These are phyloP conservation scores for Botrytis galanthina DNA, from an alignment of 2,329 filamentous ascomycete species.

Conservation along the genomic window DNA sequence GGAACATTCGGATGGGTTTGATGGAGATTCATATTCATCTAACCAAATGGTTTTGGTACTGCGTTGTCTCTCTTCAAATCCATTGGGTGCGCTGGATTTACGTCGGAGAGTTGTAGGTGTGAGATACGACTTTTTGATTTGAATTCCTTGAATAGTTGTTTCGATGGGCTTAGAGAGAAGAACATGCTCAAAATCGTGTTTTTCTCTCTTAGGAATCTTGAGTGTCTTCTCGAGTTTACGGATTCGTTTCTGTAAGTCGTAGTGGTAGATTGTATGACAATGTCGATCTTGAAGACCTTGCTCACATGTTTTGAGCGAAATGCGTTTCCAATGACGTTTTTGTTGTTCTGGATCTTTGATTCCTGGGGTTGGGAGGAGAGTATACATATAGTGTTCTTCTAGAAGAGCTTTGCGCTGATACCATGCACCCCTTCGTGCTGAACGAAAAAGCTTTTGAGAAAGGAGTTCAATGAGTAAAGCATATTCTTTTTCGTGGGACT, in stretches of 20 bases:
- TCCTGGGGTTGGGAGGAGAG: constrained; percentile 41
- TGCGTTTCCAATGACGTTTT: constrained; percentile 79
- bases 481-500: constrained; percentile 76
- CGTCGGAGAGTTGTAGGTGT: constrained; percentile 27
- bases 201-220: constrained; percentile 76
- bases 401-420: constrained; percentile 92
- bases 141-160: constrained; percentile 72
- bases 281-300: constrained; percentile 80
- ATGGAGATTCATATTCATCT: constrained; percentile 64
- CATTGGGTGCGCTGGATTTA: constrained; percentile 11
- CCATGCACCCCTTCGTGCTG: constrained; percentile 82
- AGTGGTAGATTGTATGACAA: constrained; percentile 90
- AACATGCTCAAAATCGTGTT: constrained; percentile 92
- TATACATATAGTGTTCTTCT: constrained; percentile 92
- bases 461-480: constrained; percentile 72
- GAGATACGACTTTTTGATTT: constrained; percentile 62
- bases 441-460: constrained; percentile 77
- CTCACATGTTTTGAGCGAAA: constrained; percentile 79
- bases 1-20: constrained; percentile 66
- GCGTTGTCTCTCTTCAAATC: constrained; percentile 38
- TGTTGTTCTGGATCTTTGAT: constrained; percentile 51
- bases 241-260: constrained; percentile 92
- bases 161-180: constrained; percentile 72
- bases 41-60: constrained; percentile 83
- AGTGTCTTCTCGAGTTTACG: constrained; percentile 83